Conservation (phyloP, 2,329 filamentous ascomycete genomes). For the Scolecobasidium constrictum region DNA sequence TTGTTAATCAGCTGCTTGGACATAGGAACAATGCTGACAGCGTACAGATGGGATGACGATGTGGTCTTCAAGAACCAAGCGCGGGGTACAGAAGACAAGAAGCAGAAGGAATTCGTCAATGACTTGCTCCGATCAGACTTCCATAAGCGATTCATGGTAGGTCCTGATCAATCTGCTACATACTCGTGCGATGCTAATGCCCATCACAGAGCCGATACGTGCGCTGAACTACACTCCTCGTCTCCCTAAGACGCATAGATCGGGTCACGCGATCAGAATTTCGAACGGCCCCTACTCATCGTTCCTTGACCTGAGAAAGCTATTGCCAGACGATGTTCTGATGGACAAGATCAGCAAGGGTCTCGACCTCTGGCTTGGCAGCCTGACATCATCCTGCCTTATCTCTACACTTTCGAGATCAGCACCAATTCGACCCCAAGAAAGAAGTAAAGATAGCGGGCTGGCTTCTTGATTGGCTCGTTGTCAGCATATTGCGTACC, state of each 20-base stretch:
- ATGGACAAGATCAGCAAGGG: no score
- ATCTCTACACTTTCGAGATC: neutral
- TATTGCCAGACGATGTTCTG: no score
- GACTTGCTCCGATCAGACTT: slow-evolving; percentile 91
- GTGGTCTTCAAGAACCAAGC: slow-evolving; percentile 99
- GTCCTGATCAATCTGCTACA: neutral
- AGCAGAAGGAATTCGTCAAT: slow-evolving; percentile 95
- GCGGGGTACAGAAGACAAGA: slow-evolving; percentile 82
- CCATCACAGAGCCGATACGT: slow-evolving; percentile 27
- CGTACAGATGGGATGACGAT: slow-evolving; percentile 80
- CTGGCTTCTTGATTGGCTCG: neutral
- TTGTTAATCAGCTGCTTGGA: slow-evolving; percentile 10
- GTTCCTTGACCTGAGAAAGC: no score
- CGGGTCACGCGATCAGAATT: no score
- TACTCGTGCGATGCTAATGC: neutral
- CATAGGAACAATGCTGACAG: slow-evolving; percentile 12
- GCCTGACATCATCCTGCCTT: slow-evolving; percentile 4
- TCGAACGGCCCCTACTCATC: no score
- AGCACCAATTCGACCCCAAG: neutral
- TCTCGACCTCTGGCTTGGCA: neutral
- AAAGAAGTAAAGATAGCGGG: neutral
- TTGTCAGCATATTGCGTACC: neutral
- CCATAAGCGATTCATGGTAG: slow-evolving; percentile 87
- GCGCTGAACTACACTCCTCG: slow-evolving; percentile 18
- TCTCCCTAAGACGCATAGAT: no score